Conservation (phyloP, 371 early-diverging fungal species). For the Scutellospora calospora region DNA sequence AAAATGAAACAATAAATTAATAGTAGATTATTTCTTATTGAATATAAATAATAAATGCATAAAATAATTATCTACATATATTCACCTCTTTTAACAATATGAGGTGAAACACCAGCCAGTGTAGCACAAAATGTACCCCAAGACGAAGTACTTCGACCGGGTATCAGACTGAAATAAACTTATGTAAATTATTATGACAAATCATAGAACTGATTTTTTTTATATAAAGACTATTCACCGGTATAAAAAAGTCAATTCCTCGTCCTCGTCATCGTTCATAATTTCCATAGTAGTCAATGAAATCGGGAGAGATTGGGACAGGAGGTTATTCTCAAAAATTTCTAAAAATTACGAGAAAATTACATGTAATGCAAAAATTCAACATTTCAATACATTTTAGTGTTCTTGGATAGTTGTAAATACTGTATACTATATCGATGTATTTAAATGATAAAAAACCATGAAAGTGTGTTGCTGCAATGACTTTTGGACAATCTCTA, state of each 20-base stretch:
- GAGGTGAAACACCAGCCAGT: constrained; percentile 20
- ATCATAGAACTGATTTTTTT: background rate
- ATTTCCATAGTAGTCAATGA: constrained; percentile 31
- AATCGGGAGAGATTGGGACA: constrained; percentile 13
- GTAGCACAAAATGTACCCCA: constrained; percentile 43
- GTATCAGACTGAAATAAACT: constrained; percentile 12
- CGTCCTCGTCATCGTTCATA: constrained; percentile 26
- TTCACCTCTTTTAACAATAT: constrained; percentile 35
- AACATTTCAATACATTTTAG: no score
- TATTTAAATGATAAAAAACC: constrained; percentile 62
- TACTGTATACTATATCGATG: no score
- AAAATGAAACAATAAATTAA: background rate
- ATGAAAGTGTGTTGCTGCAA: constrained; percentile 97
- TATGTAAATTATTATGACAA: background rate
- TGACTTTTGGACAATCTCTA: constrained; percentile 54
- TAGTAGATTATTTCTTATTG: background rate
- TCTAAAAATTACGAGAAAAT: background rate
- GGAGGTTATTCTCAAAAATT: constrained; percentile 39
- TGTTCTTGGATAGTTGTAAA: background rate
- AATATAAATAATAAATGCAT: background rate
- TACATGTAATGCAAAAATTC: background rate
- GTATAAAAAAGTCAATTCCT: constrained; percentile 36
- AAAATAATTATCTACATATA: background rate
- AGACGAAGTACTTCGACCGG: constrained; percentile 37
- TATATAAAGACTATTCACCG: background rate